Percentiles rank a stretch among this genome's conserved stretches.
Evolutionary conservation across 495 filamentous ascomycete species (phyloP).

Genomic region (Penicillium bialowiezense): DNA sequence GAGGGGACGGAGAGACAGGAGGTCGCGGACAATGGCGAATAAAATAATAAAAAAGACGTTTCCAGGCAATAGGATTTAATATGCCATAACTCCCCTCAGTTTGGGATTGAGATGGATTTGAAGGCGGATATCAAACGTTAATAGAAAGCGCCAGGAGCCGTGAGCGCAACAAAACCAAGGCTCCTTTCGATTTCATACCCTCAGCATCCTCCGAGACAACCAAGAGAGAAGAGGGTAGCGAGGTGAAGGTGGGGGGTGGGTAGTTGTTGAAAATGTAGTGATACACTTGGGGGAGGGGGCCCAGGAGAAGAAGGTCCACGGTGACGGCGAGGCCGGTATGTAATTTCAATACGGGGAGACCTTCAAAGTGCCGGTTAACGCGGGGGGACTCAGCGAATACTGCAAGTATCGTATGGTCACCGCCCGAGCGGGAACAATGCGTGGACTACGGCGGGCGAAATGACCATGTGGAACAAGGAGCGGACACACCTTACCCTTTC

Average conservation of each 20-base stretch:
- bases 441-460: conserved; percentile 25
- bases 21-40: conserved; percentile 13
- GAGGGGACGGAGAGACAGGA: conserved; percentile 11
- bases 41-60: conserved; percentile 18
- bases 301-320: conserved; percentile 17
- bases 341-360: conserved; percentile 15
- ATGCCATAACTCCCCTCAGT: conserved; percentile 31
- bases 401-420: conserved; percentile 22
- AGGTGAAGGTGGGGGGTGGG: conserved; percentile 8
- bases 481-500: conserved; percentile 1
- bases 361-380: neutral
- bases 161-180: conserved; percentile 48
- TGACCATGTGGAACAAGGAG: conserved; percentile 20
- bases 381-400: neutral
- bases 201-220: conserved; percentile 39
- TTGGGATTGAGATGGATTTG: conserved; percentile 11
- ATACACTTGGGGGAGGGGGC: conserved; percentile 21
- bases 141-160: conserved; percentile 42
- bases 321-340: conserved; percentile 25
- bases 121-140: conserved; percentile 24
- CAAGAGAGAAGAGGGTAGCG: conserved; percentile 8
- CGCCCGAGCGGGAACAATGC: conserved; percentile 5
- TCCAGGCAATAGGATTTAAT: conserved; percentile 21
- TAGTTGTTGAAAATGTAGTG: conserved; percentile 23
- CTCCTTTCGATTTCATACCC: conserved; percentile 47